Evolutionary conservation across 2,329 filamentous ascomycete genomes (phyloP).

Genomic region (Venturia aucupariae): DNA sequence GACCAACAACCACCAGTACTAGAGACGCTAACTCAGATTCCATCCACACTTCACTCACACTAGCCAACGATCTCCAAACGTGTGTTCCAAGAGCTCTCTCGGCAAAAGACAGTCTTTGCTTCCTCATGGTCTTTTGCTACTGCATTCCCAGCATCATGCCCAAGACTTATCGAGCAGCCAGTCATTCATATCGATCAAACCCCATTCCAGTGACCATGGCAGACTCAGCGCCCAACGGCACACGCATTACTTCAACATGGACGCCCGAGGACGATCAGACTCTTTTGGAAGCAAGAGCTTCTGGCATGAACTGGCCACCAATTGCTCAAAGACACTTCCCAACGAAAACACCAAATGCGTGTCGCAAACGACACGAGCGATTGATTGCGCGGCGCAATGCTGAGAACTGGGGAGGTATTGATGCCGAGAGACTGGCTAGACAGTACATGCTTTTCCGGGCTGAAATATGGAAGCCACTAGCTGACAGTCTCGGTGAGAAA

Average conservation of each 20-base stretch:
- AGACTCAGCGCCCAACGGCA: neutral
- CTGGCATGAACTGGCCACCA: slow-evolving; percentile 74
- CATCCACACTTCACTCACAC: neutral
- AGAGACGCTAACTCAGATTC: neutral
- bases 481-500: slow-evolving; percentile 47
- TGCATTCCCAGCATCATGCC: neutral
- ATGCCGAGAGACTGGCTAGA: slow-evolving; percentile 63
- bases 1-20: neutral
- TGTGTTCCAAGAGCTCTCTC: neutral
- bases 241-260: slow-evolving; percentile 46
- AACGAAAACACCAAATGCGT: slow-evolving; percentile 69
- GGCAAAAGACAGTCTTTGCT: too few relatives aligned
- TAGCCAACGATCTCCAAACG: neutral
- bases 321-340: slow-evolving; percentile 71
- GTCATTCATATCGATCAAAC: neutral
- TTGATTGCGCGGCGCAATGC: slow-evolving; percentile 65
- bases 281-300: slow-evolving; percentile 60
- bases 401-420: slow-evolving; percentile 69
- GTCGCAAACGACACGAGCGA: slow-evolving; percentile 80
- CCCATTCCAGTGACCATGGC: neutral
- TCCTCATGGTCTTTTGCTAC: neutral
- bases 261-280: slow-evolving; percentile 63
- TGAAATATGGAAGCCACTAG: slow-evolving; percentile 72
- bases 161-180: neutral
- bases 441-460: slow-evolving; percentile 72